Conservation (phyloP, 1,284 basidiomycete genomes). For the Ganoderma multipileum region DNA sequence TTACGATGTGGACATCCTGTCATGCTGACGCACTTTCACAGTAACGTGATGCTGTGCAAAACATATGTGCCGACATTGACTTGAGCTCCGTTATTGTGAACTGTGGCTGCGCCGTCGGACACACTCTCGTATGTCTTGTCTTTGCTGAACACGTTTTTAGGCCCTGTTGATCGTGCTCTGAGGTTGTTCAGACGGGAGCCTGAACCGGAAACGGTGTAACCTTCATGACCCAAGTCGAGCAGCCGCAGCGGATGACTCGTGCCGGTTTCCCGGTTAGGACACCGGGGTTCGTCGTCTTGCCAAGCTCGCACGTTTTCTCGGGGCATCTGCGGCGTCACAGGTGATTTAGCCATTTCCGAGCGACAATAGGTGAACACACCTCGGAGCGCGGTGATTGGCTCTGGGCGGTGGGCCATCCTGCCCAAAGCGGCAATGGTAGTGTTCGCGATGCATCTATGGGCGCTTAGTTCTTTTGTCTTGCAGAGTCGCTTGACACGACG, state of each 20-base stretch:
- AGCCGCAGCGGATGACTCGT: conserved; percentile 3
- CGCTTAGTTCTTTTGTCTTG: conserved; percentile 30
- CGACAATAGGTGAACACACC: conserved; percentile 23
- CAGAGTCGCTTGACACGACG: conserved; percentile 19
- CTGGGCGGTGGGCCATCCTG: background rate
- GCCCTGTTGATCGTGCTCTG: conserved; percentile 1
- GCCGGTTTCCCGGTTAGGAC: background rate
- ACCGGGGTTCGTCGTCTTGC: conserved; percentile 1
- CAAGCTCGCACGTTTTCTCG: background rate
- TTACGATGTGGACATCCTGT: background rate
- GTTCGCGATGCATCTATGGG: conserved; percentile 18
- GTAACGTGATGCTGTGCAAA: background rate
- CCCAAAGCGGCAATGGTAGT: conserved; percentile 25
- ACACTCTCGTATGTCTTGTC: background rate
- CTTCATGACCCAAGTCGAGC: background rate
- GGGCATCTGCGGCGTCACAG: conserved; percentile 1
- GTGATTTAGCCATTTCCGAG: conserved; percentile 16
- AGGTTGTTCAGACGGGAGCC: background rate
- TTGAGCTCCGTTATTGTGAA: background rate
- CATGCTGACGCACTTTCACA: background rate
- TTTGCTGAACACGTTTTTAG: background rate
- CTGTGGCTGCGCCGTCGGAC: background rate
- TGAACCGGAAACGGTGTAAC: background rate
- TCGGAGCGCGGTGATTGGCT: conserved; percentile 14
- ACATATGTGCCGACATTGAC: background rate